Evolutionary conservation across 495 filamentous ascomycete species (phyloP), one percentile per base, ranked within the genome.

Genomic region (Tetracladium marchalianum): DNA sequence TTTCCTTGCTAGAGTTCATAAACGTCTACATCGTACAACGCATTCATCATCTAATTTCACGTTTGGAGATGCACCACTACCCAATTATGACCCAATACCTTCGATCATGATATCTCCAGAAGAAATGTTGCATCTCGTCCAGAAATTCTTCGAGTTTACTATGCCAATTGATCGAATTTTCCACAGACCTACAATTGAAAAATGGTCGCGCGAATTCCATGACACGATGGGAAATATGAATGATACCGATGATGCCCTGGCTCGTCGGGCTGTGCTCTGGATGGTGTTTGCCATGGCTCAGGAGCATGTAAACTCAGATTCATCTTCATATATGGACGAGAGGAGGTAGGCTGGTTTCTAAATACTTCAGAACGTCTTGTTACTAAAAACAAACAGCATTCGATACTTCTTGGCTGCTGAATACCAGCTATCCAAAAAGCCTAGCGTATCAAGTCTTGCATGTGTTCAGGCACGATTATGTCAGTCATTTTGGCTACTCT

Each of bases 401-500:
- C 49, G 59, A 19, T 61, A 61, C 31, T 68, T 61, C 44, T 56
- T 60, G 35, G 58, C 57, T 4, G 61, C 64, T n/a, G 61, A 65
- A 16, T 49, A 60, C 35, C 61, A 62, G 42, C 51, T 68, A 8
- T 51, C 55, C 1, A 54, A 54, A 46, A 64, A 66, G 43, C 53
- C 55, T n/a, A 62, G 65, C 6, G 48, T 51, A 9, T 35, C 56
- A 18, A 46, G 56, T 11, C 42, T 66, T 11, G 54, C 59, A 2
- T 63, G 59, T 45, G 58, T 68, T 5, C 64, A 66, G 46, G 64
- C 65, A 13, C 57, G 62, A 4, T 47, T 68, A 6, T 54, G 50
- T 8, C 64, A 63, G 45, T 68, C 64, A 22, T 62, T 66, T 49
- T 68, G 62, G 41, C 56, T 68, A 18, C 50, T 68, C 5, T 54